These are phyloP conservation scores for Lentinus tigrinus DNA, from an alignment of 768 basidiomycete species.

Conservation along the genomic window DNA sequence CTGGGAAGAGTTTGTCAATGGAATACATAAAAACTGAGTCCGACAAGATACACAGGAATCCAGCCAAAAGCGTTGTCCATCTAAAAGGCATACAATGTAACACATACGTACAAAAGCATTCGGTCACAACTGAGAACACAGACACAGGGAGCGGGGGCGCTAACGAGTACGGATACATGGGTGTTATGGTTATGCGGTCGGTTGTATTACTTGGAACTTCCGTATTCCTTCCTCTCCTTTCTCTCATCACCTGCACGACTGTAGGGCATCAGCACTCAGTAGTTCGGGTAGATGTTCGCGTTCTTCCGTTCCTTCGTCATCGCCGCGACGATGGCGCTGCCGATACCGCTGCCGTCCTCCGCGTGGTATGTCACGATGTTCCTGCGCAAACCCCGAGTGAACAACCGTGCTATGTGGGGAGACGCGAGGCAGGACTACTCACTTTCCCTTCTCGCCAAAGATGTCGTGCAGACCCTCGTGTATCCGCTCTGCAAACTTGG, in stretches of 20 bases:
- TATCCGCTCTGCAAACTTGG: slow-evolving; percentile 88
- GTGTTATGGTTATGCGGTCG: background rate
- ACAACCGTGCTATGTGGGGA: too few relatives aligned
- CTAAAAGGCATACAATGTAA: too few relatives aligned
- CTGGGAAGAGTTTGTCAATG: too few relatives aligned
- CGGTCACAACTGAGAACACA: too few relatives aligned
- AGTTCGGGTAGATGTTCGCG: slow-evolving; percentile 51
- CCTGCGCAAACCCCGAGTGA: slow-evolving; percentile 29
- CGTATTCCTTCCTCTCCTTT: background rate
- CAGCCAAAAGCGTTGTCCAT: too few relatives aligned
- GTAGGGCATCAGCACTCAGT: slow-evolving; percentile 29
- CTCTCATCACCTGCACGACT: background rate
- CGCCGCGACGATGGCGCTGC: slow-evolving; percentile 95
- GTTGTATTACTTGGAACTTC: background rate
- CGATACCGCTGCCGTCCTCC: slow-evolving; percentile 92
- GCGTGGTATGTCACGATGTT: slow-evolving; percentile 81
- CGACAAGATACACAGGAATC: too few relatives aligned
- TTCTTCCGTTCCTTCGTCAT: slow-evolving; percentile 88
- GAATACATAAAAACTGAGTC: too few relatives aligned
- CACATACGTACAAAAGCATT: too few relatives aligned
- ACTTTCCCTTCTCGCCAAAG: slow-evolving; percentile 95
- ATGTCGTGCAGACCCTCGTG: slow-evolving; percentile 92
- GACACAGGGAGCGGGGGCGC: background rate
- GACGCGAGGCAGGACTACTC: slow-evolving; percentile 28
- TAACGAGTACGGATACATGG: background rate